Percentiles rank a stretch among this genome's conserved stretches.
phyloP scores from a whole-genome alignment of 768 basidiomycete species.

The Lenzites betulinus region DNA sequence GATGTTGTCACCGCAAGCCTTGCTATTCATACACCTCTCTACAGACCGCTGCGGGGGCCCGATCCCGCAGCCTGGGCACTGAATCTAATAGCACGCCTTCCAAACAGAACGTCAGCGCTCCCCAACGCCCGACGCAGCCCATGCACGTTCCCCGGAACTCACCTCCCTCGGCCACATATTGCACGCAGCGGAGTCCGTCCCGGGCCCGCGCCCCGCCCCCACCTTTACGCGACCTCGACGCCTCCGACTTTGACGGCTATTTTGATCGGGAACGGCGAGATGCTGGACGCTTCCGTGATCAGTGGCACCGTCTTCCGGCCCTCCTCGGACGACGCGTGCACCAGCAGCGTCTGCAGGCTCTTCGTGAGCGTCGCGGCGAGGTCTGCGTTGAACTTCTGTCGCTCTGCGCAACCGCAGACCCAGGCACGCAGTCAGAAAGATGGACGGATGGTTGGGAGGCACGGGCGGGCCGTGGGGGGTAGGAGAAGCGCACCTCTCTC shows the following conservation, averaged over 20 bases:
- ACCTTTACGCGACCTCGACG: conserved; percentile 51
- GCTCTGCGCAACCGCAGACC: too few species aligned
- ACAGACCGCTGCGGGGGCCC: neutral
- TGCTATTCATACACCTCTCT: neutral
- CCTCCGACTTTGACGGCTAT: conserved; percentile 71
- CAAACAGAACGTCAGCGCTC: neutral
- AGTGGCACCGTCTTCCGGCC: conserved; percentile 76
- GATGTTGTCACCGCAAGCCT: neutral
- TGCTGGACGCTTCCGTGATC: conserved; percentile 69
- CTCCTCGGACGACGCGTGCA: conserved; percentile 75
- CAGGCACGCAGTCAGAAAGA: neutral
- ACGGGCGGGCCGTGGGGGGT: neutral
- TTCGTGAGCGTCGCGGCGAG: conserved; percentile 64
- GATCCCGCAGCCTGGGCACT: neutral
- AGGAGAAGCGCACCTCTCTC: conserved; percentile 50
- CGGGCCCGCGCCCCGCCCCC: neutral
- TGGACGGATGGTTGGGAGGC: neutral
- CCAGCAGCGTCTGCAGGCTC: conserved; percentile 70
- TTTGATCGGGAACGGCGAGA: conserved; percentile 81
- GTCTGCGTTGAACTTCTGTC: conserved; percentile 54
- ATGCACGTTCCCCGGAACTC: conserved; percentile 16
- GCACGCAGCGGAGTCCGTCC: neutral
- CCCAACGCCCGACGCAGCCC: conserved; percentile 3
- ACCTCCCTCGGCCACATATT: conserved; percentile 3
- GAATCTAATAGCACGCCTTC: neutral